Percentiles rank a stretch among this genome's conserved stretches.
Conservation (phyloP, 2,329 filamentous ascomycete genomes). For the Aureobasidium uvarum region DNA sequence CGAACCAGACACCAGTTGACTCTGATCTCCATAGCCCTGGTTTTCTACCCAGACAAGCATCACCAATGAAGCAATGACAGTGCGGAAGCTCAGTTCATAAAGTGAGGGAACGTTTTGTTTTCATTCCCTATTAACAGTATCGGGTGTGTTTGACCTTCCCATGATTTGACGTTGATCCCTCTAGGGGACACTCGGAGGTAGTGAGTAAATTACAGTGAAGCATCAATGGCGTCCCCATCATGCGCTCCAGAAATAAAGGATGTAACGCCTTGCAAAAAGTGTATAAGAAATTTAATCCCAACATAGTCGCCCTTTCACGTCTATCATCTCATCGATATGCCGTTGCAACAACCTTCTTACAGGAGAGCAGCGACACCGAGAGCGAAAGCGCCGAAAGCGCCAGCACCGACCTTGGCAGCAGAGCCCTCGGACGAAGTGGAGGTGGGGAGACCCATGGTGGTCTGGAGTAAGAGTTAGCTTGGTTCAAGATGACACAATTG, state of each 20-base stretch:
- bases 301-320: constrained; percentile 1
- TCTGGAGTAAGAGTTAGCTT: constrained; percentile 7
- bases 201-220: constrained; percentile 20
- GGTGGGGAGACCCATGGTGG: constrained; percentile 22
- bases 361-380: constrained; percentile 24
- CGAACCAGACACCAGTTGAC: too few relatives aligned
- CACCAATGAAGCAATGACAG: neutral
- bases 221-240: constrained; percentile 22
- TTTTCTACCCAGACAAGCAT: neutral
- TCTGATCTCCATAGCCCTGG: too few relatives aligned
- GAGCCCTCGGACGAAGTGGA: constrained; percentile 15
- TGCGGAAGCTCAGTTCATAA: neutral
- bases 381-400: constrained; percentile 22
- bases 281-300: constrained; percentile 22
- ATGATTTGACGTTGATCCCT: constrained; percentile 12
- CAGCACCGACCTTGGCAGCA: constrained; percentile 15
- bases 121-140: constrained; percentile 21
- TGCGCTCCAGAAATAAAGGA: constrained; percentile 16
- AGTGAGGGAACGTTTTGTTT: neutral
- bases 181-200: constrained; percentile 8
- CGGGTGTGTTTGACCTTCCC: constrained; percentile 7
- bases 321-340: constrained; percentile 13
- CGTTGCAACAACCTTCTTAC: constrained; percentile 15
- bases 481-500: neutral
- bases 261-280: constrained; percentile 18